Evolutionary conservation across 352 stramenopile species (phyloP).

Genomic region (Phytophthora gonapodyides): DNA sequence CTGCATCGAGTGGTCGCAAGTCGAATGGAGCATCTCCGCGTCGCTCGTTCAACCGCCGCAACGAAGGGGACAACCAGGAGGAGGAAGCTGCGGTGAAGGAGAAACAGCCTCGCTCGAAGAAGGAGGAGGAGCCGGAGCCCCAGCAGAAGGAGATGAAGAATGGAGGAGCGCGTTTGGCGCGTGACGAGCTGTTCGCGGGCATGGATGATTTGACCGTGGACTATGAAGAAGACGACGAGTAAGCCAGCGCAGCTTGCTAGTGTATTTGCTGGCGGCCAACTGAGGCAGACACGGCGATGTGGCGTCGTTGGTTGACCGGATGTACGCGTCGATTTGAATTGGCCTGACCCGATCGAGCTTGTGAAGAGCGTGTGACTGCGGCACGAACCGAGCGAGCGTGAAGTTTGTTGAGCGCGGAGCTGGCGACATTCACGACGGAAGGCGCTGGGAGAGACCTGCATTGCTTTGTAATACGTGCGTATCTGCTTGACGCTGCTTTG

Average conservation of each 20-base stretch:
- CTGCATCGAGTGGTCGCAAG: constrained; percentile 36
- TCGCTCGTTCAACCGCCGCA: constrained; percentile 36
- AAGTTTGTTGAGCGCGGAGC: constrained; percentile 21
- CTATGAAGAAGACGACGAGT: constrained; percentile 83
- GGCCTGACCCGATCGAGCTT: constrained; percentile 18
- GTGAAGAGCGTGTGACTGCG: constrained; percentile 19
- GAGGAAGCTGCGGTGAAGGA: constrained; percentile 31
- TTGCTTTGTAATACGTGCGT: constrained; percentile 56
- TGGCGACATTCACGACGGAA: constrained; percentile 20
- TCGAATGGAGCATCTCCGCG: constrained; percentile 32
- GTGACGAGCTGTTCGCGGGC: constrained; percentile 55
- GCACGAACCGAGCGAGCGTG: constrained; percentile 22
- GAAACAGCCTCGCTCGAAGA: constrained; percentile 27
- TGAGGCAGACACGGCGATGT: constrained; percentile 18
- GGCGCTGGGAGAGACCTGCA: constrained; percentile 27
- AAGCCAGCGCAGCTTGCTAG: constrained; percentile 21
- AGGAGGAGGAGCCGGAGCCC: constrained; percentile 34
- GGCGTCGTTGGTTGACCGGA: constrained; percentile 32
- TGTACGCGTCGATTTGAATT: constrained; percentile 40
- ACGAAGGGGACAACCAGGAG: constrained; percentile 25
- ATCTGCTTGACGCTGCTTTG: constrained; percentile 38
- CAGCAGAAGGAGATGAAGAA: constrained; percentile 41
- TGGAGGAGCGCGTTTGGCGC: constrained; percentile 35
- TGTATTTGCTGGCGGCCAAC: constrained; percentile 17
- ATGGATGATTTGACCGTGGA: constrained; percentile 84